These are phyloP conservation scores for Leccinum boreale DNA, from an alignment of 768 basidiomycete genomes.

Conservation along the genomic window DNA sequence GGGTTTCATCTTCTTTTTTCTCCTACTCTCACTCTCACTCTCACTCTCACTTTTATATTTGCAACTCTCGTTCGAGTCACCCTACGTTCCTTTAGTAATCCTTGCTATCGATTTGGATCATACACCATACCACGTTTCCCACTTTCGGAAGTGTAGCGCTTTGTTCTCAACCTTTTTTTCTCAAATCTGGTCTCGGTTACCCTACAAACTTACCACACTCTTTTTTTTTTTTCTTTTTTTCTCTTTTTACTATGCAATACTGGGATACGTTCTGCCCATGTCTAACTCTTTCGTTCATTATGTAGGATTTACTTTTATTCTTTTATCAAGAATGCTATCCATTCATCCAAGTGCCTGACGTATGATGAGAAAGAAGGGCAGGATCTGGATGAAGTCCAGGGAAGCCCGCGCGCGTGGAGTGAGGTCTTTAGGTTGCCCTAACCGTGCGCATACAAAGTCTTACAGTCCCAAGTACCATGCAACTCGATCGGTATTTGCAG, in stretches of 20 bases:
- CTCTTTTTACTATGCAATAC: conserved; percentile 3
- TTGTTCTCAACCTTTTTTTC: conserved; percentile 1
- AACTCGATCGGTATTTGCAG: too few relatives aligned
- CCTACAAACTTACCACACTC: conserved; percentile 13
- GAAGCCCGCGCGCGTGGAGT: too few relatives aligned
- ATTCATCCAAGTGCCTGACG: neutral
- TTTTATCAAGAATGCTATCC: conserved; percentile 16
- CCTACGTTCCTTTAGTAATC: conserved; percentile 32
- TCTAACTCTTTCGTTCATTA: conserved; percentile 16
- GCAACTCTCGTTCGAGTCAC: neutral
- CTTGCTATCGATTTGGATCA: conserved; percentile 20
- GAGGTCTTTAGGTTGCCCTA: too few relatives aligned
- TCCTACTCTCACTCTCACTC: neutral
- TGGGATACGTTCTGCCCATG: conserved; percentile 23
- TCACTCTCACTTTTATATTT: neutral
- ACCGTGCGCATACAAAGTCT: too few relatives aligned
- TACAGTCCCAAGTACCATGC: too few relatives aligned
- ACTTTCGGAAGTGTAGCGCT: conserved; percentile 24
- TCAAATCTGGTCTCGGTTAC: conserved; percentile 1
- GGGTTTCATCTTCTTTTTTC: neutral
- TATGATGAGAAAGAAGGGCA: neutral
- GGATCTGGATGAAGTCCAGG: too few relatives aligned
- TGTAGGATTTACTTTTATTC: conserved; percentile 14
- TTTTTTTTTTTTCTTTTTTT: neutral
- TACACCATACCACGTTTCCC: conserved; percentile 12